phyloP scores from a whole-genome alignment of 768 basidiomycete species.

The Macrolepiota fuliginosa region DNA sequence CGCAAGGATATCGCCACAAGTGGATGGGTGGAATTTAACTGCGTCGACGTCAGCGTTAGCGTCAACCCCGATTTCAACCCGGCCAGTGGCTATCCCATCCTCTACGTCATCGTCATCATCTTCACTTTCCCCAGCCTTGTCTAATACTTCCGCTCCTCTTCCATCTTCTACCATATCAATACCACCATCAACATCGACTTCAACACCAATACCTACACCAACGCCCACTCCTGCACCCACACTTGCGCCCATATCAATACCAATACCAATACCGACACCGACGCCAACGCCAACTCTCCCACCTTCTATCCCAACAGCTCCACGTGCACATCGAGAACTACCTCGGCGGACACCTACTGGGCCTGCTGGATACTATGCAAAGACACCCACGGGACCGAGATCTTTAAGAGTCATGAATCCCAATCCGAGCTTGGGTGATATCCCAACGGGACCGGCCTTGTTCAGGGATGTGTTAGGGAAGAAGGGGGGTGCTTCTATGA shows the following conservation, averaged over 20 bases:
- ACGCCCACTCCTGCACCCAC: neutral
- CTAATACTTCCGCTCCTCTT: neutral
- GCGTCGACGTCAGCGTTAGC: neutral
- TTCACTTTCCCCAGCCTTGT: too few species aligned
- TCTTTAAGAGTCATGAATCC: neutral
- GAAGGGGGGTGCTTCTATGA: neutral
- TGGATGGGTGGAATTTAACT: conserved; percentile 50
- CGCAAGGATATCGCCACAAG: conserved; percentile 36
- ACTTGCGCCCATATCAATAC: neutral
- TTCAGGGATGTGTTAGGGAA: neutral
- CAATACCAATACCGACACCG: neutral
- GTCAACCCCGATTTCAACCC: neutral
- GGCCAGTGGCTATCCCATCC: too few species aligned
- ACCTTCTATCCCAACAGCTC: neutral
- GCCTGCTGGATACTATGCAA: neutral
- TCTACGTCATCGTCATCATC: too few species aligned
- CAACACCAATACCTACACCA: neutral
- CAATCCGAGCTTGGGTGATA: neutral
- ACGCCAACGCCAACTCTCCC: neutral
- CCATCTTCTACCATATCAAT: neutral
- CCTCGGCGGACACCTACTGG: neutral
- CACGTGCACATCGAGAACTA: neutral
- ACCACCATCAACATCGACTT: neutral
- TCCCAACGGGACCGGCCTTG: neutral
- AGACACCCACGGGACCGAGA: neutral